phyloP scores from a whole-genome alignment of 192 early-diverging fungal genomes.

The Coemansia sp. region DNA sequence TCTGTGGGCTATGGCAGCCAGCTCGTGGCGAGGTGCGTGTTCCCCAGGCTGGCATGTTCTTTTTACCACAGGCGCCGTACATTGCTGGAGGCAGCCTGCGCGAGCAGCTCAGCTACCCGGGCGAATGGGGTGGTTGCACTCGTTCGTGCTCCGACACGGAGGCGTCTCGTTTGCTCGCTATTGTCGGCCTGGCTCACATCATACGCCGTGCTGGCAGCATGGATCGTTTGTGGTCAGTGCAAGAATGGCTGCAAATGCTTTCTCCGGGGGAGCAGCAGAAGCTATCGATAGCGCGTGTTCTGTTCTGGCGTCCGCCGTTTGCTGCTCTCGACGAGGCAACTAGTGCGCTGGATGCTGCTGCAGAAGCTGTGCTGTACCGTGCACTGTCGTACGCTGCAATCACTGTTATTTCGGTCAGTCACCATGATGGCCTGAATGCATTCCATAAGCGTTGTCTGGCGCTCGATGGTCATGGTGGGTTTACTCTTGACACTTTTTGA shows the following conservation, averaged over 20 bases:
- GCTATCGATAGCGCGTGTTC: conserved; percentile 66
- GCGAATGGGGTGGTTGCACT: conserved; percentile 18
- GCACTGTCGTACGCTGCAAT: conserved; percentile 64
- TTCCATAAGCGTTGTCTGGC: conserved; percentile 54
- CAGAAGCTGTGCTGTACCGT: conserved; percentile 60
- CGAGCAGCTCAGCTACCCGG: conserved; percentile 67
- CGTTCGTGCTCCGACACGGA: conserved; percentile 35
- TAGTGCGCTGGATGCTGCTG: conserved; percentile 60
- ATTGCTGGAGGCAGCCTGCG: conserved; percentile 61
- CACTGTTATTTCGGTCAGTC: conserved; percentile 88
- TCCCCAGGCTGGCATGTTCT: conserved; percentile 53
- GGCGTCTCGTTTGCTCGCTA: conserved; percentile 9
- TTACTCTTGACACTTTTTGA: neutral
- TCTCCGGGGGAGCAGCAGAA: conserved; percentile 79
- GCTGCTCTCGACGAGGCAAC: conserved; percentile 73
- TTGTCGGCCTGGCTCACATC: conserved; percentile 33
- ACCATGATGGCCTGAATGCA: conserved; percentile 59
- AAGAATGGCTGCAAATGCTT: conserved; percentile 64
- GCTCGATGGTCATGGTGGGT: conserved; percentile 41
- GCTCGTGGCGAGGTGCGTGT: conserved; percentile 51
- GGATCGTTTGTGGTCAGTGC: conserved; percentile 36
- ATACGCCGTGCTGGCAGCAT: neutral
- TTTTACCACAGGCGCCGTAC: conserved; percentile 70
- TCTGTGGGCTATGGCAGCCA: conserved; percentile 75
- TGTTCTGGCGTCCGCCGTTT: conserved; percentile 72